Evolutionary conservation across 257 asterid species (phyloP), one percentile per base, ranked within the genome.

Genomic region (Primulina eburnea): DNA sequence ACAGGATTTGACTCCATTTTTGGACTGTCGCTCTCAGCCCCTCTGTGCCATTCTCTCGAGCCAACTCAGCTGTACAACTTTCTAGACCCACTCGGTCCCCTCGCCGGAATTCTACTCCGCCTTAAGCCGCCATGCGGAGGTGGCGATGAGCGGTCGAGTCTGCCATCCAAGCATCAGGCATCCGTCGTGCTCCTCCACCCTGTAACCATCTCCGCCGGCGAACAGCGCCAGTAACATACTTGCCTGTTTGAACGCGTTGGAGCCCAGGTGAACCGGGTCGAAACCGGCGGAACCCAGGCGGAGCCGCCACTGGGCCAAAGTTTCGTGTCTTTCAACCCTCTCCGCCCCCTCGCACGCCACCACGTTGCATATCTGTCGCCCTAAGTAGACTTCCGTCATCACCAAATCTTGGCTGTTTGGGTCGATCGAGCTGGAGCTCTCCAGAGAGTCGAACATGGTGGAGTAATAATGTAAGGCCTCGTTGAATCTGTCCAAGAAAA

Each of bases 161-260:
- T 92, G 98, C 97, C 98, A 92, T 0, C 95, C 96, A 38, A 92
- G 73, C 97, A 88, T 89, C 72, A 92, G 61, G 50, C 95, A 88
- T 20, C 97, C 98, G 12, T 82, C 92, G 18, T 82, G 86, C 61
- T 92, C 98, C 68, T 89, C 95, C 74, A 92, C 98, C 56, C 83
- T 72, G 64, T 89, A 92, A 59, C 97, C 98, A 50, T 84, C 92
- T 0, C 94, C 96, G 18, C 97, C 96, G 16, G 89, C 86, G 11
- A 86, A 88, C 47, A 86, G 71, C 1, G 88, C 96, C 85, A 92
- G 73, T 16, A 92, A 67, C 96, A 86, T 81, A 18, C 94, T 88
- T 0, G 98, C 98, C 75, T 89, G 96, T 79, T 89, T 88, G 82
- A 82, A 92, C 33, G 96, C 98, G 82, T 89, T 86, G 5, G 98